A percentile compares a stretch with the other conserved stretches of the same genome.
Evolutionary conservation across 306 rosid genomes (phyloP).

Genomic region (Prunus dulcis): DNA sequence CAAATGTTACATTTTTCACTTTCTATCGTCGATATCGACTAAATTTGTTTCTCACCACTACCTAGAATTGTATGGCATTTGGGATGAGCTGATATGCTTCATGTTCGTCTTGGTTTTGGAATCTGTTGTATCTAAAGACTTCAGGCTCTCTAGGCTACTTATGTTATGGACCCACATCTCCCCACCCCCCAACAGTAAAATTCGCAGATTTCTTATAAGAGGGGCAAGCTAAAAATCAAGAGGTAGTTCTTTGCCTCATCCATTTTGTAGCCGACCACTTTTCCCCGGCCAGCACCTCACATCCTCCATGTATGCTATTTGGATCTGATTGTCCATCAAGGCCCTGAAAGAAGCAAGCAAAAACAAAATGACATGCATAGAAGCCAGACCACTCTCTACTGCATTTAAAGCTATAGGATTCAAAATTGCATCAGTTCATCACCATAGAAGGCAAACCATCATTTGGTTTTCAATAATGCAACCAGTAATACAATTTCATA

Average conservation of each 20-base stretch:
- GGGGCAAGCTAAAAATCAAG: constrained; percentile 2
- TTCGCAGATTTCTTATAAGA: neutral
- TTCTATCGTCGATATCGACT: neutral
- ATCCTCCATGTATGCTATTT: constrained; percentile 55
- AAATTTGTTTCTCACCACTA: neutral
- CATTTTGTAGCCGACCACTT: constrained; percentile 70
- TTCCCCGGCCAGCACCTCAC: constrained; percentile 50
- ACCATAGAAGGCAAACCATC: neutral
- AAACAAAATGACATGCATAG: neutral
- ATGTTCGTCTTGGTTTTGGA: neutral
- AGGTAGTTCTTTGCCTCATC: constrained; percentile 52
- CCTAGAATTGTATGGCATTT: neutral
- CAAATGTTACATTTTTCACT: neutral
- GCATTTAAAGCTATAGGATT: neutral
- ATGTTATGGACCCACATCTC: neutral
- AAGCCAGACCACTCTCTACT: neutral
- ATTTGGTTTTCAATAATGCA: neutral
- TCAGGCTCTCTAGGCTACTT: neutral
- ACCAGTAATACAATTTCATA: neutral
- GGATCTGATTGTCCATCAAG: constrained; percentile 55
- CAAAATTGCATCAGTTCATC: neutral
- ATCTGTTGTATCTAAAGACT: constrained; percentile 2
- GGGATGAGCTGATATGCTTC: neutral
- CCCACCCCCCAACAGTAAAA: neutral
- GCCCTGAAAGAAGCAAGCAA: constrained; percentile 24